Evolutionary conservation across 2,329 filamentous ascomycete species (phyloP).

Genomic region (Cladosporium cucumerinum): DNA sequence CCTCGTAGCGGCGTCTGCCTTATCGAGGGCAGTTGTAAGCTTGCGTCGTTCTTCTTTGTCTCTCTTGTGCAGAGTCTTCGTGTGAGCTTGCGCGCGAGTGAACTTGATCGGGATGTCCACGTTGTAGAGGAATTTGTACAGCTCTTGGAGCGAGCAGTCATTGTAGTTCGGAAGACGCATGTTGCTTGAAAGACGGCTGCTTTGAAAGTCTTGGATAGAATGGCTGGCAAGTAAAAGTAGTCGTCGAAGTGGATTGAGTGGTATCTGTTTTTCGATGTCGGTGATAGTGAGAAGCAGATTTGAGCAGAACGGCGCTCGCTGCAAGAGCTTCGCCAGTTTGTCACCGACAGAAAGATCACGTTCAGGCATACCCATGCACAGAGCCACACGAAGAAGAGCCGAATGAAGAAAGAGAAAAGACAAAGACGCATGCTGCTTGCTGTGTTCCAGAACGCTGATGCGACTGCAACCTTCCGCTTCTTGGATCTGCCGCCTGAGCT

Average conservation of each 20-base stretch:
- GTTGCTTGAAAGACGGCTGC: background rate
- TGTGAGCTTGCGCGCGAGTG: background rate
- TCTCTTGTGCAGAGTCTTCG: background rate
- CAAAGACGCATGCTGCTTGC: background rate
- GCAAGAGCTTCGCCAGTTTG: background rate
- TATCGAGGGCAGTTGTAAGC: background rate
- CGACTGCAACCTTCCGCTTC: background rate
- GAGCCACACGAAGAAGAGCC: background rate
- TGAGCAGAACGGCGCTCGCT: background rate
- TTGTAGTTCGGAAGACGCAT: background rate
- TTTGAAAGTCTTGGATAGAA: background rate
- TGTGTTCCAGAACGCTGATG: background rate
- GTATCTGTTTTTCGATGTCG: background rate
- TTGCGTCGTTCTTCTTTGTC: background rate
- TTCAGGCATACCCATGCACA: background rate
- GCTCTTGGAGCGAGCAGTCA: background rate
- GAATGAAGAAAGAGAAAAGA: background rate
- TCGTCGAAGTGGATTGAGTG: background rate
- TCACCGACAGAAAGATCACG: background rate
- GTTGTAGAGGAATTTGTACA: background rate
- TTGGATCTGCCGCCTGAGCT: background rate
- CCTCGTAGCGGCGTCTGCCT: background rate
- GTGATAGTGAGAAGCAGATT: background rate
- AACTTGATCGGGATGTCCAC: background rate
- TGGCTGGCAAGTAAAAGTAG: background rate